A percentile compares a stretch with the other conserved stretches of the same genome.
These are phyloP conservation scores for Samsoniella hepiali DNA, from an alignment of 2,329 filamentous ascomycete genomes.

Conservation along the genomic window DNA sequence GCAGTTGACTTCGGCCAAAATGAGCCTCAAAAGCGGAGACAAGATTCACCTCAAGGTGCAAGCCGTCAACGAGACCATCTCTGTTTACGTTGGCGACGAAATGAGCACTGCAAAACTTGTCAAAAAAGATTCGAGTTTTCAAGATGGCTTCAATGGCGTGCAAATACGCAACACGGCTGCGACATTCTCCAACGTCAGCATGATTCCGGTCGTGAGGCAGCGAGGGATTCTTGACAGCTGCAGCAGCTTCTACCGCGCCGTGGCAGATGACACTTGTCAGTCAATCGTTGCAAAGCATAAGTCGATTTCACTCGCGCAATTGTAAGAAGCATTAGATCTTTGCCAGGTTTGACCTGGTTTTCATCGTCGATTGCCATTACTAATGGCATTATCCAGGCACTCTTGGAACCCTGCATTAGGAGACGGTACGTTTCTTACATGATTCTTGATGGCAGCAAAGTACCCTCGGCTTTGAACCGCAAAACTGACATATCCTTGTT, in stretches of 20 bases:
- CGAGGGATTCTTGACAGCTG: slow-evolving; percentile 21
- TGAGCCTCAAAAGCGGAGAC: background rate
- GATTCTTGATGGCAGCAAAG: too few relatives aligned
- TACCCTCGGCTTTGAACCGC: background rate
- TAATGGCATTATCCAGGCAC: background rate
- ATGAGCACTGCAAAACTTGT: background rate
- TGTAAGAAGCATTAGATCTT: background rate
- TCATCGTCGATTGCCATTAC: background rate
- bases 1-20: background rate
- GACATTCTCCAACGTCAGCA: background rate
- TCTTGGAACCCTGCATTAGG: background rate
- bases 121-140: background rate
- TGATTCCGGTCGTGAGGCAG: slow-evolving; percentile 18
- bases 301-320: slow-evolving; percentile 10
- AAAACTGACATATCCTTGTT: slow-evolving; percentile 19
- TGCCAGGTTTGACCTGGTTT: too few relatives aligned
- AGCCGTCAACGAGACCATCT: background rate
- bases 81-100: background rate
- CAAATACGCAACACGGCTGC: background rate
- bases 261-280: slow-evolving; percentile 14
- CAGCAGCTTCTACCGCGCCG: slow-evolving; percentile 15
- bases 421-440: background rate
- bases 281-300: slow-evolving; percentile 3
- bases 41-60: background rate
- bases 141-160: background rate